A percentile compares a stretch with the other conserved stretches of the same genome.
phyloP scores from a whole-genome alignment of 2,329 filamentous ascomycete species.

The Ophiostoma quercus region DNA sequence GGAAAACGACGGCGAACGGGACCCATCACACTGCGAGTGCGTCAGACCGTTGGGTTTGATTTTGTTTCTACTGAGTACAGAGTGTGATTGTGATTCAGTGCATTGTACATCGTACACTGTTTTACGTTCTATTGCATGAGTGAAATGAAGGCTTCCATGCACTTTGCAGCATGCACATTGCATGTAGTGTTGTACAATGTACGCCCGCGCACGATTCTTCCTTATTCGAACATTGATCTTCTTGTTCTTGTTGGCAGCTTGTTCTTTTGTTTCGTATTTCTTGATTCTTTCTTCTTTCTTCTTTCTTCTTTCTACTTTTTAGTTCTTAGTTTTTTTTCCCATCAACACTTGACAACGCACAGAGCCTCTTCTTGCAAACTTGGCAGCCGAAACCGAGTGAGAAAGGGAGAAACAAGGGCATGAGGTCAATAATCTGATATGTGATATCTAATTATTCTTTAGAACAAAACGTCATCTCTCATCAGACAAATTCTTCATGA shows the following conservation, averaged over 20 bases:
- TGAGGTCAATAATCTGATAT: background rate
- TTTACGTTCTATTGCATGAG: background rate
- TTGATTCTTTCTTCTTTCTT: background rate
- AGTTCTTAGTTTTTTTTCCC: too few relatives aligned
- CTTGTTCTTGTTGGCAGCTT: background rate
- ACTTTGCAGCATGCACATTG: background rate
- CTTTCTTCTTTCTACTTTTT: background rate
- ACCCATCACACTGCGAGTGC: background rate
- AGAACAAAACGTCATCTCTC: background rate
- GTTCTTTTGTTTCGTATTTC: background rate
- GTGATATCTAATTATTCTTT: background rate
- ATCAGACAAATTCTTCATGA: background rate
- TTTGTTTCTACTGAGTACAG: too few relatives aligned
- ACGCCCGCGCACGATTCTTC: background rate
- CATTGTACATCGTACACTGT: background rate
- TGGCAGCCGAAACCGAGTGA: background rate
- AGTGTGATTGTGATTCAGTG: background rate
- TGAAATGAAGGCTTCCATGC: background rate
- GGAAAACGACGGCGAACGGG: background rate
- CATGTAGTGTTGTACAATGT: background rate
- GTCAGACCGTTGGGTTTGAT: conserved; percentile 7
- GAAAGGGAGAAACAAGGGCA: conserved; percentile 4
- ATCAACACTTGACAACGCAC: background rate
- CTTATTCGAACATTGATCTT: background rate
- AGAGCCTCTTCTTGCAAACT: conserved; percentile 7